Evolutionary conservation across 2,329 filamentous ascomycete species (phyloP), one percentile per base, ranked within the genome.

Genomic region (Trichophaea hybrida): DNA sequence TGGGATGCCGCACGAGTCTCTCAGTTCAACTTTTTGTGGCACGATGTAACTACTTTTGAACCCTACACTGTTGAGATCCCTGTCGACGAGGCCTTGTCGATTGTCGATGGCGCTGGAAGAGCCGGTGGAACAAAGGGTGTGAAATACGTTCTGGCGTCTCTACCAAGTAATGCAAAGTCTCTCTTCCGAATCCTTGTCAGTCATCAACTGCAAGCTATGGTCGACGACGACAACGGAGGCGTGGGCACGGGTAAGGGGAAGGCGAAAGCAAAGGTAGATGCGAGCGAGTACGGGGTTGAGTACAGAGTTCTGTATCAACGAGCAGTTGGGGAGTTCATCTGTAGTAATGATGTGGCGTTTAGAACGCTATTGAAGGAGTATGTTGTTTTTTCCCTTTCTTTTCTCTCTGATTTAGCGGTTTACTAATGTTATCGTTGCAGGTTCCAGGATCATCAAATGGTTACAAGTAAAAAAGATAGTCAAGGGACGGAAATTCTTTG

Each of bases 381-480:
- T 64, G 81, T 74, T 38, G 31, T 35, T 37, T 40, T 49, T 15
- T 44, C 15, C n/a, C 24, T 24, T 24, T 24, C 3, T 1, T 24
- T 48, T 17, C 17, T 35, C 57, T 24, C 40, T 37, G n/a, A 2
- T 32, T 56, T 5, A 12, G 3, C 37, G 46, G 34, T 34, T 15
- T 55, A 35, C 8, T 34, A 2, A 24, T 60, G 53, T 69, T 73
- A 62, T 75, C 70, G 57, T 59, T 17, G 46, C 56, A 86, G 83
- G 72, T 93, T 98, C 72, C 88, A 96, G 70, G 93, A 98, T 69
- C 93, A 98, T 75, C 88, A 96, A 70, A 97, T 98, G 82, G 86
- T 98, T 64, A 88, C 88, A 58, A 94, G 86, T 63, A 81, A 83
- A 63, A 91, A 91, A 70, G 91, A 98, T 71, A 79, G 80, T 0